These are phyloP conservation scores for Syzygium syzygioides DNA, from an alignment of 441 rosid species.

Conservation along the genomic window DNA sequence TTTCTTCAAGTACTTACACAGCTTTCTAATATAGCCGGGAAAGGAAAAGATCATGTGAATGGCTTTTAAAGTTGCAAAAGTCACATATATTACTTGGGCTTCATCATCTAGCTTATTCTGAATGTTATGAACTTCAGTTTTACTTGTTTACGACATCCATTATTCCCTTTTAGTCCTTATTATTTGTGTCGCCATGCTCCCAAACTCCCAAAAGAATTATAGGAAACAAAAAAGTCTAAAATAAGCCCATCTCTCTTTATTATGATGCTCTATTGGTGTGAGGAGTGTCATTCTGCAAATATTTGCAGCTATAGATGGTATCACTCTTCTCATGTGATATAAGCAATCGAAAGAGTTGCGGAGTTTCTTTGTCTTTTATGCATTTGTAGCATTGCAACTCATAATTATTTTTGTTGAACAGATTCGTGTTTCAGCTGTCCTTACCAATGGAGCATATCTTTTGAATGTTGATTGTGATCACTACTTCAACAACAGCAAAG, in stretches of 20 bases:
- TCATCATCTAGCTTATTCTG: not conserved
- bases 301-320: not conserved
- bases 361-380: not conserved
- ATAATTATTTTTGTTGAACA: slow-evolving; percentile 4
- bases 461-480: slow-evolving; percentile 28
- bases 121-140: not conserved
- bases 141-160: not conserved
- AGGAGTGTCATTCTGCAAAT: not conserved
- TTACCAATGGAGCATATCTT: slow-evolving; percentile 37
- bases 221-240: not conserved
- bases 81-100: not conserved
- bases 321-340: not conserved
- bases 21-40: not conserved
- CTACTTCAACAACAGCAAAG: slow-evolving; percentile 4
- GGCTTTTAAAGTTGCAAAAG: not conserved
- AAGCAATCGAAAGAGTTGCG: not conserved
- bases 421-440: slow-evolving; percentile 43
- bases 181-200: not conserved
- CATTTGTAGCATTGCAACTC: not conserved
- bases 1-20: not conserved
- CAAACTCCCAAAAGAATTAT: not conserved
- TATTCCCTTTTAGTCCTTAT: not conserved
- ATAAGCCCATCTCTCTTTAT: not conserved
- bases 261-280: not conserved
- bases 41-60: not conserved